Evolutionary conservation across 1,284 basidiomycete genomes (phyloP), one percentile per base, ranked within the genome.

Genomic region (Cryptococcus floricola): DNA sequence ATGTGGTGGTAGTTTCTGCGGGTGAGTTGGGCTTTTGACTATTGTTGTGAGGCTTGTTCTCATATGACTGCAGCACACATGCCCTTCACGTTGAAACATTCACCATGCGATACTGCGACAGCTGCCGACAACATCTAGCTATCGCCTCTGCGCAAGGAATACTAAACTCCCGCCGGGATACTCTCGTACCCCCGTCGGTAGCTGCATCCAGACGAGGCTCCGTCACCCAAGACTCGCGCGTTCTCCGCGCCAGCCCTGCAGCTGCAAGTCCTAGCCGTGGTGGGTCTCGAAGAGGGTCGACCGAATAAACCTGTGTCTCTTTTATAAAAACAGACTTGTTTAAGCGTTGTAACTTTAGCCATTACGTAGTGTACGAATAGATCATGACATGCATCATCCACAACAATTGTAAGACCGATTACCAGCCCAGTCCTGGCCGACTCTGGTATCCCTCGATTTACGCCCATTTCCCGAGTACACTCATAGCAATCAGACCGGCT

Each of bases 1-100:
- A 13, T 77, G 76, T 52, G 76, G 74, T 3, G 76, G 76, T 14
- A 62, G 62, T 7, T 76, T 74, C 61, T 77, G 76, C 70, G 70
- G 70, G 50, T 66, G 48, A 52, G 67, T 61, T 4, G 31, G 10
- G 14, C 47, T 45, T 31, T 39, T 27, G 7, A 14, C 43, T 16
- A 13, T 8, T 41, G 10, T 46, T 4, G 13, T 23, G 18, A 14
- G 45, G 16, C 18, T 27, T 46, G 10, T 23, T 19, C 25, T 46
- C 18, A 25, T 25, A 16, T 14, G 13, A 25, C 42, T 39, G 6
- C 16, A 69, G 67, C 5, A 67, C 68, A 3, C 73, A 77, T 58
- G 69, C 69, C 1, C 57, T 75, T 8, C 66, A 73, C 45, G 70
- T 77, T 47, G 74, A 75, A 38, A 58, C 56, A 14, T 71, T 75